Conservation (phyloP, 164 flowering plant genomes). For the Houttuynia cordata region DNA sequence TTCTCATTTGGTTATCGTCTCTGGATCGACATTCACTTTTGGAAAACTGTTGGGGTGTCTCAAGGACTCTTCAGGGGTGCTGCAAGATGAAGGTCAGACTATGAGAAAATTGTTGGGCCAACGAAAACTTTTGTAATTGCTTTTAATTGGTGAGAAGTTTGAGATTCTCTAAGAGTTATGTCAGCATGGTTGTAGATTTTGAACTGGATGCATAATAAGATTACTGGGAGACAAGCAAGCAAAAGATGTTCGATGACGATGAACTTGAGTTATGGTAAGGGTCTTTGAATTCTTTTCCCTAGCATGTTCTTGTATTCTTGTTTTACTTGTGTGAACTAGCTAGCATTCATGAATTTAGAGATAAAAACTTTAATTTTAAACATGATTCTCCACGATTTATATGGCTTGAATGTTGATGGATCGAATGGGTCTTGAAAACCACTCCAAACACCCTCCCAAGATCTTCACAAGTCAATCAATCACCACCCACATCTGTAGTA, state of each 20-base stretch:
- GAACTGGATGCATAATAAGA: conserved; percentile 54
- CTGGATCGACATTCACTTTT: neutral
- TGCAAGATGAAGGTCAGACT: conserved; percentile 5
- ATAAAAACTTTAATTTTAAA: neutral
- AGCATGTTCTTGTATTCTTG: neutral
- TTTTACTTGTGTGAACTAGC: neutral
- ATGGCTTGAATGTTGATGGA: too few relatives aligned
- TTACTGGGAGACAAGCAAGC: conserved; percentile 22
- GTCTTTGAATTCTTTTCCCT: neutral
- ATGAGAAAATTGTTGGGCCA: neutral
- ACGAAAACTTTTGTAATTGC: neutral
- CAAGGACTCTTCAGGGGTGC: neutral
- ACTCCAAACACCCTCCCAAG: too few relatives aligned
- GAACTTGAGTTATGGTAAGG: neutral
- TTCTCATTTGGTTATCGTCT: conserved; percentile 16
- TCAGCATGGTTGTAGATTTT: conserved; percentile 30
- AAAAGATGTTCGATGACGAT: conserved; percentile 11
- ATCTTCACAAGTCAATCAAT: too few relatives aligned
- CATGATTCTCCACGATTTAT: neutral
- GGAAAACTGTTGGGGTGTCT: neutral
- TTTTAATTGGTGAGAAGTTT: neutral
- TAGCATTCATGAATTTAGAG: neutral
- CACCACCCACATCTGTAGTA: too few relatives aligned
- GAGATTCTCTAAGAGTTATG: neutral
- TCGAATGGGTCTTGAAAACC: too few relatives aligned